phyloP scores from a whole-genome alignment of 257 asterid species.

The Salvia rosmarinus region DNA sequence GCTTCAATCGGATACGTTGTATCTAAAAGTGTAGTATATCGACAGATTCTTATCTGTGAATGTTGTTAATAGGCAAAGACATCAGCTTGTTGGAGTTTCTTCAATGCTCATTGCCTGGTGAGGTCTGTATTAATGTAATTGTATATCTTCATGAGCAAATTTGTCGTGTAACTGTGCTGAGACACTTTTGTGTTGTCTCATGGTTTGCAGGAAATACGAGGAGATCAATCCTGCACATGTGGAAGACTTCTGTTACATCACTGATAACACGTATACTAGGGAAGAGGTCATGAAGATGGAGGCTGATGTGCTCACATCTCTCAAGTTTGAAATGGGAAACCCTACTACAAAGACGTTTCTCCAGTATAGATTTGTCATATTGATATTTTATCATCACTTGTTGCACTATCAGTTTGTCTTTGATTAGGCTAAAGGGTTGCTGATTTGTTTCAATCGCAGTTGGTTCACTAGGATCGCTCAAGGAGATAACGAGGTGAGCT shows the following conservation, averaged over 20 bases:
- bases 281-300: conserved; percentile 86
- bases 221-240: conserved; percentile 82
- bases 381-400: background rate
- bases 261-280: conserved; percentile 63
- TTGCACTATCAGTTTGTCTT: background rate
- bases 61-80: conserved; percentile 51
- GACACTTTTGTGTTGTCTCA: background rate
- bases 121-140: conserved; percentile 8
- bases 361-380: conserved; percentile 41
- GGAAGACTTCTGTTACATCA: conserved; percentile 69
- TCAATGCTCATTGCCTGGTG: conserved; percentile 98
- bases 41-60: conserved; percentile 70
- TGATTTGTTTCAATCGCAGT: conserved; percentile 44
- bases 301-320: conserved; percentile 66
- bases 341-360: conserved; percentile 81
- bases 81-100: conserved; percentile 94
- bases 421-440: conserved; percentile 31
- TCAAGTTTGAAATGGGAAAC: conserved; percentile 78
- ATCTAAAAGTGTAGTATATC: conserved; percentile 58
- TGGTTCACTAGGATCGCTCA: conserved; percentile 56
- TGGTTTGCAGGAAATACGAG: conserved; percentile 72
- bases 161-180: background rate
- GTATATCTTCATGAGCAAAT: background rate
- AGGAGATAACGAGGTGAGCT: conserved; percentile 58
- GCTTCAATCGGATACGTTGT: conserved; percentile 68